Conservation (phyloP, 306 rosid genomes). For the Neltuma alba region DNA sequence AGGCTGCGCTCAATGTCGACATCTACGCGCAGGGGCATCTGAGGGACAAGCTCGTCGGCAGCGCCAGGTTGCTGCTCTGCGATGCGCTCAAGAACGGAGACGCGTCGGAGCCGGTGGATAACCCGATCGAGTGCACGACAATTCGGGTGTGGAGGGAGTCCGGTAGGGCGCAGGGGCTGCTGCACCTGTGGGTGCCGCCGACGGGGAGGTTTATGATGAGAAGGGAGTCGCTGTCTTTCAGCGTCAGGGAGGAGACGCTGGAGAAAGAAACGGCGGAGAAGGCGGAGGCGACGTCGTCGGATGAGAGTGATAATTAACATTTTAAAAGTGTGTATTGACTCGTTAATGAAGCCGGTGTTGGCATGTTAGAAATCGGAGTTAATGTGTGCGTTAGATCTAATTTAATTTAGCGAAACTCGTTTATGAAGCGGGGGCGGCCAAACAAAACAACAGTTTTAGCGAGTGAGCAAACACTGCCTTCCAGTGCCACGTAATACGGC, state of each 20-base stretch:
- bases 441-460: too few species aligned
- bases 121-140: not conserved
- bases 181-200: constrained; percentile 6
- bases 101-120: constrained; percentile 6
- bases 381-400: too few species aligned
- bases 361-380: too few species aligned
- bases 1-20: not conserved
- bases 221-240: constrained; percentile 4
- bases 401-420: too few species aligned
- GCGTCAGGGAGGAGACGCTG: not conserved
- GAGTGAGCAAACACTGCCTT: too few species aligned
- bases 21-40: not conserved
- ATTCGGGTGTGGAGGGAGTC: constrained; percentile 7
- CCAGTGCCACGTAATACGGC: too few species aligned
- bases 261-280: not conserved
- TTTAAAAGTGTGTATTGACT: too few species aligned
- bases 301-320: not conserved
- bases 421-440: too few species aligned
- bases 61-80: constrained; percentile 1
- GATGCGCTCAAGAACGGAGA: not conserved
- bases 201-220: not conserved
- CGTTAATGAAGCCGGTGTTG: too few species aligned
- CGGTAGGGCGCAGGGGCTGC: not conserved
- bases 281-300: not conserved
- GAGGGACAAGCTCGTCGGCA: constrained; percentile 8